Evolutionary conservation across 495 filamentous ascomycete species (phyloP), one percentile per base, ranked within the genome.

Genomic region (Echria macrotheca): DNA sequence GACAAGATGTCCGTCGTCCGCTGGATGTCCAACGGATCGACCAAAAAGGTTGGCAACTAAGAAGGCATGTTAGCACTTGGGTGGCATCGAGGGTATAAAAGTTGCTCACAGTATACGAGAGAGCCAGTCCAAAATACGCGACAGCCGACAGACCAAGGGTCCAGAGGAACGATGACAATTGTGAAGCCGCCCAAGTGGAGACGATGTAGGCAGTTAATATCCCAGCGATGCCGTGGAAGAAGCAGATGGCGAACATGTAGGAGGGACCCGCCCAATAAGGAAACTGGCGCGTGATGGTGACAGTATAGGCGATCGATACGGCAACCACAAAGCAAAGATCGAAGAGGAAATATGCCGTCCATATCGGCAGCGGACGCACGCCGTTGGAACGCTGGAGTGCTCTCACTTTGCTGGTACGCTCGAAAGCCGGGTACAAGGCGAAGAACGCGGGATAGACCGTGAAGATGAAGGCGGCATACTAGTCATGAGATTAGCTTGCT

Each of bases 381-480:
- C 85, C 86, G 53, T 89, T 91, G 49, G 84, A 88, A 64, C 88
- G 93, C 55, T 93, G 83, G 23, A 95, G 68, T 9, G 84, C 81
- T 22, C 89, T 71, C 24, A 95, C 83, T 37, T 89, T 84, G 15
- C 80, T 67, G 11, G 83, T 65, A 22, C 86, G 73, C 63, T 94
- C 88, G 6, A 83, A 63, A 0, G 84, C 90, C 18, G 86, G 85
- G 68, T 94, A 94, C 10, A 94, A 73, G 0, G 83, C 82, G 55
- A 91, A 91, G 68, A 94, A 86, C 8, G 81, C 84, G 5, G 88
- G 88, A 59, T 82, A 91, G 0, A 79, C 79, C 9, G 77, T 70
- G 71, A 89, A 79, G 19, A 79, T 83, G 9, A 93, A 69, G 22
- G 84, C 81, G 55, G 87, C 83, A 60, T 94, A 94, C 45, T 48